Conservation (phyloP, 352 stramenopile species). For the Phytophthora sansomeana region DNA sequence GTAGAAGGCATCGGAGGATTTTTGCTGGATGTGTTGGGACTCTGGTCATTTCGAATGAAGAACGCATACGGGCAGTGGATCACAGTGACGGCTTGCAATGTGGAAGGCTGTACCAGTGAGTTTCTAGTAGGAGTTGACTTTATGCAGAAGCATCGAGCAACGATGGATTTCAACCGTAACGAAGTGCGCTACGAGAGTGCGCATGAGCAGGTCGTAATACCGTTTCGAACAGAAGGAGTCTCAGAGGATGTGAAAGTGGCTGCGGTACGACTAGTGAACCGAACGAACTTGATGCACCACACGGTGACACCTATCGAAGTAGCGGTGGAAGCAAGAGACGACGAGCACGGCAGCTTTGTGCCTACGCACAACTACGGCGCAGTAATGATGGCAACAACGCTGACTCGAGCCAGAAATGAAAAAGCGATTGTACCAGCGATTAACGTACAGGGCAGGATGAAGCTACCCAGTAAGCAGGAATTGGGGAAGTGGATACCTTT, state of each 20-base stretch:
- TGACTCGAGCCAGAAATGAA: not conserved
- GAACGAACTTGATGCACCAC: not conserved
- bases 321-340: not conserved
- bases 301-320: conserved; percentile 1
- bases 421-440: conserved; percentile 15
- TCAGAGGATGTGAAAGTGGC: not conserved
- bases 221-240: not conserved
- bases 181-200: not conserved
- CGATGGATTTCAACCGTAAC: not conserved
- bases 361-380: not conserved
- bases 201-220: not conserved
- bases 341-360: not conserved
- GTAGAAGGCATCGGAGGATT: conserved; percentile 2
- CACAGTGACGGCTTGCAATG: not conserved
- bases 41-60: not conserved
- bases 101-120: conserved; percentile 1
- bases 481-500: conserved; percentile 27
- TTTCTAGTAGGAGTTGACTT: too few relatives aligned
- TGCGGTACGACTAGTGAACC: not conserved
- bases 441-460: conserved; percentile 4
- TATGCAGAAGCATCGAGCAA: too few relatives aligned
- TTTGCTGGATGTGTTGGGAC: not conserved
- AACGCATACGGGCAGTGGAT: not conserved
- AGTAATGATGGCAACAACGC: conserved; percentile 16
- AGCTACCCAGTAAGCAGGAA: conserved; percentile 11